These are phyloP conservation scores for Meripilus lineatus DNA, from an alignment of 1,284 basidiomycete genomes.

Conservation along the genomic window DNA sequence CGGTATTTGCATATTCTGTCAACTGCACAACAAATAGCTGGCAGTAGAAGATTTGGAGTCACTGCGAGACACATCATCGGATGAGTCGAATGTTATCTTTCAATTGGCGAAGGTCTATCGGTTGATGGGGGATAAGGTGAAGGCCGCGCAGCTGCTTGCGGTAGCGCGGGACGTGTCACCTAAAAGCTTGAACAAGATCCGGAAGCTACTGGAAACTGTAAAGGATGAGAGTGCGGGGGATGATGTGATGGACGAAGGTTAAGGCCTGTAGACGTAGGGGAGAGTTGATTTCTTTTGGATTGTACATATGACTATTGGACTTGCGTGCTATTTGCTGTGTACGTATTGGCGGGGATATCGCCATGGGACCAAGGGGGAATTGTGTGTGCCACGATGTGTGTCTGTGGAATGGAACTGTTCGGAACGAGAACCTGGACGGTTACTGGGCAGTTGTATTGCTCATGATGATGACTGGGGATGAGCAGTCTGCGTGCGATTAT, in stretches of 20 bases:
- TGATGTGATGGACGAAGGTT: slow-evolving; percentile 74
- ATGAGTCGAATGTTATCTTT: slow-evolving; percentile 93
- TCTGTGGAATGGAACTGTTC: not conserved
- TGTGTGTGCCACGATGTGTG: not conserved
- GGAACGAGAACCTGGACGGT: not conserved
- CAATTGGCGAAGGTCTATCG: slow-evolving; percentile 91
- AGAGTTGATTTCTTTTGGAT: too few relatives aligned
- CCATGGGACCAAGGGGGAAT: not conserved
- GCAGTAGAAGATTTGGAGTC: slow-evolving; percentile 78
- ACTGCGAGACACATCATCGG: slow-evolving; percentile 76
- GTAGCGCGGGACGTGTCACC: slow-evolving; percentile 83
- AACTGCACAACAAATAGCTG: slow-evolving; percentile 40
- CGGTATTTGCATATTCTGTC: too few relatives aligned
- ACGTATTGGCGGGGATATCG: not conserved
- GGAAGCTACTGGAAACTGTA: slow-evolving; percentile 67
- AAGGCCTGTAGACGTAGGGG: slow-evolving; percentile 14
- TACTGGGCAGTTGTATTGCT: not conserved
- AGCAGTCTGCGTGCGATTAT: not conserved
- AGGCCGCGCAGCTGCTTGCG: slow-evolving; percentile 79
- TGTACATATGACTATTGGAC: slow-evolving; percentile 3
- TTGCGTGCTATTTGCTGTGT: slow-evolving; percentile 4
- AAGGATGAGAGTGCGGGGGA: slow-evolving; percentile 57
- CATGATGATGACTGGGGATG: not conserved
- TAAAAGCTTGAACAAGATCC: slow-evolving; percentile 72
- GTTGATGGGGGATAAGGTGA: slow-evolving; percentile 69